Percentiles rank a stretch among this genome's conserved stretches.
These are phyloP conservation scores for Nemophila menziesii DNA, from an alignment of 257 asterid genomes.

Conservation along the genomic window DNA sequence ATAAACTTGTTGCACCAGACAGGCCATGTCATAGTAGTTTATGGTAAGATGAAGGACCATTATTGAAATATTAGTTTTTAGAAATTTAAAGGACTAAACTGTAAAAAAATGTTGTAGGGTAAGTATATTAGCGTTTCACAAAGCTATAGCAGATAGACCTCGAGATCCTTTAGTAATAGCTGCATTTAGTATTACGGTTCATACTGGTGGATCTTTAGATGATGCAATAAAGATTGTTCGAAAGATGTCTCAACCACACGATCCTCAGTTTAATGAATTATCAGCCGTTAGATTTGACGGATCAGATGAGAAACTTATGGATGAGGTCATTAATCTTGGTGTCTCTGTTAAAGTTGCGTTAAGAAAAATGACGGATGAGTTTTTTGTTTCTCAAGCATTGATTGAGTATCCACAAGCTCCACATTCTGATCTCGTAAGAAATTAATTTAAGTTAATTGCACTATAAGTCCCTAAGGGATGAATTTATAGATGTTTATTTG, in stretches of 20 bases:
- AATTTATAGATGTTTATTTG: not conserved
- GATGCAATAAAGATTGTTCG: constrained; percentile 17
- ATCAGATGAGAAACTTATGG: constrained; percentile 9
- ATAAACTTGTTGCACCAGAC: constrained; percentile 22
- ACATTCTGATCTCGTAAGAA: constrained; percentile 15
- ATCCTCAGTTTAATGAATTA: constrained; percentile 13
- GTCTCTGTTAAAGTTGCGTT: constrained; percentile 13
- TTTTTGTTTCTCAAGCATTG: constrained; percentile 18
- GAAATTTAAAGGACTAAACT: too few species aligned
- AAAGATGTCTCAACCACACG: constrained; percentile 18
- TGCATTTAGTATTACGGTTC: constrained; percentile 20
- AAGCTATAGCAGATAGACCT: constrained; percentile 21
- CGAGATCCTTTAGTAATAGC: constrained; percentile 25
- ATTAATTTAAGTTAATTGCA: not conserved
- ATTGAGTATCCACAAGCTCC: constrained; percentile 21
- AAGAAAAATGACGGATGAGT: constrained; percentile 19
- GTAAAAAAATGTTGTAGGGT: constrained; percentile 11
- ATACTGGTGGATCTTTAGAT: constrained; percentile 13
- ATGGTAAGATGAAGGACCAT: too few species aligned
- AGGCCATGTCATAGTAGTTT: constrained; percentile 24
- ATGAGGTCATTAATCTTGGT: constrained; percentile 21
- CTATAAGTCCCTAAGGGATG: not conserved
- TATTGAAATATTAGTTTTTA: too few species aligned
- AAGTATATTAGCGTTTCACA: constrained; percentile 23
- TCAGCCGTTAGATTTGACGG: not conserved